phyloP scores from a whole-genome alignment of 1,139 yeast species.

The Geotrichum cucujoidarum region DNA sequence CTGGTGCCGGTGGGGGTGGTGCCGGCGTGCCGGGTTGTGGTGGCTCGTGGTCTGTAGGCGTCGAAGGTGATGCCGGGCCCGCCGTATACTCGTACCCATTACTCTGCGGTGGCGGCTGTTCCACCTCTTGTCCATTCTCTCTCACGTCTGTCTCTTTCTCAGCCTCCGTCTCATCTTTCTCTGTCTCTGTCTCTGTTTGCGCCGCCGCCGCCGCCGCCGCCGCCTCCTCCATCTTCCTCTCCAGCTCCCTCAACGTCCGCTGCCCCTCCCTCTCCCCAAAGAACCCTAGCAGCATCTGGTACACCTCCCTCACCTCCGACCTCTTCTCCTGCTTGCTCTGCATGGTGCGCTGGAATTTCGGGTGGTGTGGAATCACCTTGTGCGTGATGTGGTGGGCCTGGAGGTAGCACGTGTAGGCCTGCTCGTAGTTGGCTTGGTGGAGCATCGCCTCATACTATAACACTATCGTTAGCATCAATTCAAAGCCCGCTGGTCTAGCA shows the following conservation, averaged over 20 bases:
- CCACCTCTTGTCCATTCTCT: too few relatives aligned
- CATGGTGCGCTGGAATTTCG: conserved; percentile 16
- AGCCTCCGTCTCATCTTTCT: neutral
- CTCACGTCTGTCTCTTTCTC: neutral
- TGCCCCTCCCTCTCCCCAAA: conserved; percentile 2
- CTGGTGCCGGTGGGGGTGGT: neutral
- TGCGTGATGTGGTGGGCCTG: conserved; percentile 19
- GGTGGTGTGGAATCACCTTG: conserved; percentile 19
- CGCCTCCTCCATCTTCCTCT: conserved; percentile 1
- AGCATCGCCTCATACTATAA: conserved; percentile 8
- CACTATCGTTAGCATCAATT: neutral
- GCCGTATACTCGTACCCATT: too few relatives aligned
- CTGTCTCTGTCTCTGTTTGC: neutral
- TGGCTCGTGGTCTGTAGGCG: neutral
- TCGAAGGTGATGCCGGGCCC: neutral
- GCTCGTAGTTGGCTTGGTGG: conserved; percentile 13
- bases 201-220: neutral
- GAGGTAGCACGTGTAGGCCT: conserved; percentile 18
- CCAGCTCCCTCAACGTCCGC: conserved; percentile 7
- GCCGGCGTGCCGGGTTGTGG: neutral
- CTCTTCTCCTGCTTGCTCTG: conserved; percentile 9
- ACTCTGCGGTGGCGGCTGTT: too few relatives aligned
- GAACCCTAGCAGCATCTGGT: conserved; percentile 8
- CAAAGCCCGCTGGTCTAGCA: too few relatives aligned
- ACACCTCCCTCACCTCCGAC: conserved; percentile 13